phyloP scores from a whole-genome alignment of 2,329 filamentous ascomycete genomes.

The Beauveria varroae region DNA sequence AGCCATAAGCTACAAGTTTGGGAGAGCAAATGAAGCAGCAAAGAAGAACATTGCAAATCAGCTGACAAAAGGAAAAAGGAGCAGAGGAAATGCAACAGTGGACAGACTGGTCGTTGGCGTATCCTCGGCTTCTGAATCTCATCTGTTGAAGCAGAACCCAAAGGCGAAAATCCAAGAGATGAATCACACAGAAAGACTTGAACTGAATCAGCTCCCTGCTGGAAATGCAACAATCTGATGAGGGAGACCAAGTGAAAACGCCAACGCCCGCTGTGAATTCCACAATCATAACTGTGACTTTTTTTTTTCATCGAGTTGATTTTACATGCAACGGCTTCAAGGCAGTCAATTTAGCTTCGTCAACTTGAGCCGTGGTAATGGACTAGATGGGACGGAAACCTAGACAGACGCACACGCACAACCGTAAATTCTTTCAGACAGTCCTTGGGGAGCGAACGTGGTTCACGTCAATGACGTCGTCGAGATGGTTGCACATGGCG shows the following conservation, averaged over 20 bases:
- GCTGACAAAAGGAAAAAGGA: constrained; percentile 16
- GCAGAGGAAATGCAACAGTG: constrained; percentile 20
- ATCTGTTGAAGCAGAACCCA: constrained; percentile 29
- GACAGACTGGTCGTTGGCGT: constrained; percentile 21
- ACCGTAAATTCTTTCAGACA: constrained; percentile 35
- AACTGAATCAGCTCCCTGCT: constrained; percentile 22
- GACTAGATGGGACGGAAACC: neutral
- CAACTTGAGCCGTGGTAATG: constrained; percentile 17
- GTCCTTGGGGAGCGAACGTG: constrained; percentile 55
- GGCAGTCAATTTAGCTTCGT: constrained; percentile 12
- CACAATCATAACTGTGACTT: constrained; percentile 16
- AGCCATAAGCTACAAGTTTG: constrained; percentile 1
- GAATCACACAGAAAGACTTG: constrained; percentile 17
- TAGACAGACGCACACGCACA: neutral
- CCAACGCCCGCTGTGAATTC: constrained; percentile 20
- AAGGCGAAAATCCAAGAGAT: constrained; percentile 30
- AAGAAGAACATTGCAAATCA: constrained; percentile 3
- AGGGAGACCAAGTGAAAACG: constrained; percentile 33
- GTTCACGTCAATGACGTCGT: constrained; percentile 86
- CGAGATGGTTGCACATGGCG: constrained; percentile 95
- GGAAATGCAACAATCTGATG: constrained; percentile 41
- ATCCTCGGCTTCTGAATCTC: constrained; percentile 33
- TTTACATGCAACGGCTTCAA: constrained; percentile 8
- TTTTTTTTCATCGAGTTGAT: constrained; percentile 20
- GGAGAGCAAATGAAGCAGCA: neutral